phyloP scores from a whole-genome alignment of 106 monocot species.

The Chionographis japonica region DNA sequence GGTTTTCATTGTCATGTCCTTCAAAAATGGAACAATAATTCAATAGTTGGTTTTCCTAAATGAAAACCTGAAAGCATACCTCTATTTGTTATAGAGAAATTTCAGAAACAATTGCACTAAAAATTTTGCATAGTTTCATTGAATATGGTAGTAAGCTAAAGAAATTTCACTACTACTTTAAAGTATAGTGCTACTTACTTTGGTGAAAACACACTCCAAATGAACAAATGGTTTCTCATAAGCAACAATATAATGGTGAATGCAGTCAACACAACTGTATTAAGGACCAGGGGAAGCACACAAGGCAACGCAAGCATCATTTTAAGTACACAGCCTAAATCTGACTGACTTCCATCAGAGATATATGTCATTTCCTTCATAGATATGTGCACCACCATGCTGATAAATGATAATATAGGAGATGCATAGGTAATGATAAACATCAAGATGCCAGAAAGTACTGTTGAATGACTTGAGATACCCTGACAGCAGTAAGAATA shows the following conservation, averaged over 20 bases:
- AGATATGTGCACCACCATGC: constrained; percentile 50
- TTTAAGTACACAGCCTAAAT: constrained; percentile 34
- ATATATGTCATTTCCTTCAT: constrained; percentile 18
- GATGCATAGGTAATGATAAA: constrained; percentile 82
- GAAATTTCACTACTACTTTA: neutral
- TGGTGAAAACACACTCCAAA: constrained; percentile 99
- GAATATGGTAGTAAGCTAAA: neutral
- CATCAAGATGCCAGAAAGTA: constrained; percentile 83
- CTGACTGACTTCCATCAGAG: constrained; percentile 3
- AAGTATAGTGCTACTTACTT: constrained; percentile 55
- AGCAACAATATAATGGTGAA: constrained; percentile 76
- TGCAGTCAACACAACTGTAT: constrained; percentile 63
- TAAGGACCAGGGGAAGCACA: constrained; percentile 74
- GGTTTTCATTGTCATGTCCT: too few relatives aligned
- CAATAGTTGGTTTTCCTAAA: too few relatives aligned
- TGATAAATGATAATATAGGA: constrained; percentile 52
- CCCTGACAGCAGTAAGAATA: constrained; percentile 48
- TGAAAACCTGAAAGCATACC: too few relatives aligned
- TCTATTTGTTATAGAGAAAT: neutral
- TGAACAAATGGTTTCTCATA: constrained; percentile 93
- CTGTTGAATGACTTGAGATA: constrained; percentile 70
- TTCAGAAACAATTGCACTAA: neutral
- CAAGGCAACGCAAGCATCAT: constrained; percentile 59
- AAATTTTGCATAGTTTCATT: neutral
- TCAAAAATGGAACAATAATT: too few relatives aligned